Conservation (phyloP, 2,329 filamentous ascomycete genomes). For the Kalaharituber pfeilii region DNA sequence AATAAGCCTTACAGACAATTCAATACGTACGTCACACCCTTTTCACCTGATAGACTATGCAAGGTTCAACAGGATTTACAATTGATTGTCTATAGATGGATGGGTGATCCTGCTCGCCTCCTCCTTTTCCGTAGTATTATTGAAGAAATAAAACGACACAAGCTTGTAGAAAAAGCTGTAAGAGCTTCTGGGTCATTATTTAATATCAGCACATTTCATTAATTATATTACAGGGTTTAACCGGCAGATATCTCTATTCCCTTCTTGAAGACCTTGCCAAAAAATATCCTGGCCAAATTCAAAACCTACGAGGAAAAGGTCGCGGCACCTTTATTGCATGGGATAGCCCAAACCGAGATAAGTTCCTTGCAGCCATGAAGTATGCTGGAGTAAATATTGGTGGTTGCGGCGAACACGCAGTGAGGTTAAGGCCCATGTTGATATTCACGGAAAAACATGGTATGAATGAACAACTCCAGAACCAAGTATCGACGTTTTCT, state of each 20-base stretch:
- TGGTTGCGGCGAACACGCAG: slow-evolving; percentile 56
- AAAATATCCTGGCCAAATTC: slow-evolving; percentile 59
- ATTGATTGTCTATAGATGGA: slow-evolving; percentile 40
- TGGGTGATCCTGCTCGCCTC: slow-evolving; percentile 75
- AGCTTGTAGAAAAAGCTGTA: slow-evolving; percentile 58
- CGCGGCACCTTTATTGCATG: slow-evolving; percentile 88
- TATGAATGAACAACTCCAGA: too few relatives aligned
- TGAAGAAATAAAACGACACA: slow-evolving; percentile 56
- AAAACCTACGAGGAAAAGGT: slow-evolving; percentile 71
- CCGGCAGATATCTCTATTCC: slow-evolving; percentile 61
- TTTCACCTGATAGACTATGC: too few relatives aligned
- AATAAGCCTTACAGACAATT: slow-evolving; percentile 94
- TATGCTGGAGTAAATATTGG: slow-evolving; percentile 70
- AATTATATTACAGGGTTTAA: too few relatives aligned
- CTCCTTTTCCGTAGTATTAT: slow-evolving; percentile 76
- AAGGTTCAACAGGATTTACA: too few relatives aligned
- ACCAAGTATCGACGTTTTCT: too few relatives aligned
- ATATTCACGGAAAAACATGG: slow-evolving; percentile 82
- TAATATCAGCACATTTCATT: not conserved
- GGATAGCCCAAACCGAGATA: slow-evolving; percentile 63
- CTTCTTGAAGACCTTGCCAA: slow-evolving; percentile 49
- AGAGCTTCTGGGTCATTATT: too few relatives aligned
- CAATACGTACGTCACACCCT: slow-evolving; percentile 42
- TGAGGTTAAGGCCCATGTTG: slow-evolving; percentile 74
- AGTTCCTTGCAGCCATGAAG: slow-evolving; percentile 66